Percentiles rank a stretch among this genome's conserved stretches.
Evolutionary conservation across 495 filamentous ascomycete genomes (phyloP).

Genomic region (Amniculicola lignicola): DNA sequence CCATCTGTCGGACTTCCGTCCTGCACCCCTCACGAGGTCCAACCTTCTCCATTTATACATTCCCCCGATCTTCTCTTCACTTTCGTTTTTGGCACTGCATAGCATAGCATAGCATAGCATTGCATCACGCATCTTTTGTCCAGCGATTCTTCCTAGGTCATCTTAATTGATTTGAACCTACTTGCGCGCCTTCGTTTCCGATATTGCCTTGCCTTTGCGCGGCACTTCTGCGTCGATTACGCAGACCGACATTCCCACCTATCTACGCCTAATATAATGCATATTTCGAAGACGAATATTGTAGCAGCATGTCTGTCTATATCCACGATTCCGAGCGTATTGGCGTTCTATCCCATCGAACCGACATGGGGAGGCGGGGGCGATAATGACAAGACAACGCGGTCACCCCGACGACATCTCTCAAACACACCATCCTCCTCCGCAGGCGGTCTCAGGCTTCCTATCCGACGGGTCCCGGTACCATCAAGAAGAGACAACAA

Average conservation of each 20-base stretch:
- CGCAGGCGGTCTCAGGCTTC: constrained; percentile 1
- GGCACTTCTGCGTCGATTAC: no score
- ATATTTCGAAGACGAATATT: neutral
- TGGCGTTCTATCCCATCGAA: constrained; percentile 26
- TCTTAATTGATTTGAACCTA: constrained; percentile 25
- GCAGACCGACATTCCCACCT: neutral
- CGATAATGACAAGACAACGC: neutral
- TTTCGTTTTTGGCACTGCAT: no score
- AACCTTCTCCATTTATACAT: no score
- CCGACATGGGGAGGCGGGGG: constrained; percentile 12
- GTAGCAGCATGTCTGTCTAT: constrained; percentile 16
- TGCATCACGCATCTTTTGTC: neutral
- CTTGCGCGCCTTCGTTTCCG: neutral
- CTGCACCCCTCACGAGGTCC: no score
- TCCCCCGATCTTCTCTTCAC: no score
- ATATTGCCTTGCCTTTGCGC: neutral
- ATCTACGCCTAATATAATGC: constrained; percentile 19
- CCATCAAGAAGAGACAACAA: constrained; percentile 30
- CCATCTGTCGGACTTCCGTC: no score
- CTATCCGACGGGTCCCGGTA: constrained; percentile 16
- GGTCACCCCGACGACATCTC: neutral
- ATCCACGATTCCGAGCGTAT: constrained; percentile 8
- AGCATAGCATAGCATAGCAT: no score
- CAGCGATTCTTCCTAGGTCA: constrained; percentile 1
- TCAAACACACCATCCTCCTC: neutral